Evolutionary conservation across 2,329 filamentous ascomycete species (phyloP).

Genomic region (Colletotrichum aenigma): DNA sequence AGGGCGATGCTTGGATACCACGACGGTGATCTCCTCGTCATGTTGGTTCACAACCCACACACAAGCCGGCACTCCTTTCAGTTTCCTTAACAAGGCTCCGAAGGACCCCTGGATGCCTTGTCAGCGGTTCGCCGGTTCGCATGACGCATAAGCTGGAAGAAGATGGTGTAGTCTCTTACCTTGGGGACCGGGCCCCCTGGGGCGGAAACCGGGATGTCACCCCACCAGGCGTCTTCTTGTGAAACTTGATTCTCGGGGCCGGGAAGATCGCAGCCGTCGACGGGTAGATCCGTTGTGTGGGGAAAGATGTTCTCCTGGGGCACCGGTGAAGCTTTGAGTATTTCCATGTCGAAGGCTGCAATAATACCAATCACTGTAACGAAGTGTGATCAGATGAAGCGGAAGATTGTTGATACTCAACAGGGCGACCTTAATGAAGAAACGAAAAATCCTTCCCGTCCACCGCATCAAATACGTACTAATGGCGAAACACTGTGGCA

Average conservation of each 20-base stretch:
- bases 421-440: too few species aligned
- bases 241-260: not conserved
- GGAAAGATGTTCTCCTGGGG: not conserved
- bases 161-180: not conserved
- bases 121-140: not conserved
- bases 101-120: not conserved
- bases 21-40: not conserved
- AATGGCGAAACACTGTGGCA: too few species aligned
- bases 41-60: not conserved
- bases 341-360: not conserved
- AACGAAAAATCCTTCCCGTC: too few species aligned
- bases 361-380: too few species aligned
- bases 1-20: not conserved
- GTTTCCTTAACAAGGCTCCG: not conserved
- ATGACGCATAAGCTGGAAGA: not conserved
- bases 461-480: too few species aligned
- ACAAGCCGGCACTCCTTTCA: not conserved
- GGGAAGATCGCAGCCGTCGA: not conserved
- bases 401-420: too few species aligned
- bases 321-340: not conserved
- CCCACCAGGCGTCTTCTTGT: not conserved
- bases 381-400: too few species aligned
- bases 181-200: not conserved
- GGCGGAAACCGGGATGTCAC: not conserved
- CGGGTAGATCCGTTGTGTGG: not conserved